Percentiles rank a stretch among this genome's conserved stretches.
Conservation (phyloP, 352 stramenopile genomes). For the Phytopythium aichiense region DNA sequence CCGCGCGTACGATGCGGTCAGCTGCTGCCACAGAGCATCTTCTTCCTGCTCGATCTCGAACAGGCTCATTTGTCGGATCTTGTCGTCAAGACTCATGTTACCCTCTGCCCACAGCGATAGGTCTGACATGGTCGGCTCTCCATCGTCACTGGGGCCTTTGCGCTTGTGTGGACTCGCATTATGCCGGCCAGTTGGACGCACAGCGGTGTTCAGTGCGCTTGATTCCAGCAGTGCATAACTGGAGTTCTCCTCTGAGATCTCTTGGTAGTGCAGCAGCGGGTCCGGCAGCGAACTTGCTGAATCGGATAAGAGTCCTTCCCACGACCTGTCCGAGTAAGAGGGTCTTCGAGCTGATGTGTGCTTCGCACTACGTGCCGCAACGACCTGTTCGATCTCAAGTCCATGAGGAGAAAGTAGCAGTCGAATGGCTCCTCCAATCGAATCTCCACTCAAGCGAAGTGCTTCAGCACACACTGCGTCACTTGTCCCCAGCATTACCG, state of each 20-base stretch:
- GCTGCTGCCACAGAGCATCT: slow-evolving; percentile 43
- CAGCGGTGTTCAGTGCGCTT: slow-evolving; percentile 26
- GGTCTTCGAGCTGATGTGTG: neutral
- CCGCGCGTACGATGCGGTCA: slow-evolving; percentile 59
- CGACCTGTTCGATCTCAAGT: slow-evolving; percentile 23
- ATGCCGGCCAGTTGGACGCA: slow-evolving; percentile 18
- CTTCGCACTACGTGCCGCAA: neutral
- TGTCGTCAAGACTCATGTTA: slow-evolving; percentile 56
- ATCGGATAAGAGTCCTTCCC: neutral
- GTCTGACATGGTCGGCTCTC: slow-evolving; percentile 24
- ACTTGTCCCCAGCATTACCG: slow-evolving; percentile 39
- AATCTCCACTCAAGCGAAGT: slow-evolving; percentile 45
- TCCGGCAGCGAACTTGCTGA: neutral
- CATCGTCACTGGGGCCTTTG: slow-evolving; percentile 26
- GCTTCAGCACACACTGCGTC: slow-evolving; percentile 55
- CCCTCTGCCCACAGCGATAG: slow-evolving; percentile 68
- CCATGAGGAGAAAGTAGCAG: slow-evolving; percentile 47
- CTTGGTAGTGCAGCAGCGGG: slow-evolving; percentile 49
- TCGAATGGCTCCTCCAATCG: slow-evolving; percentile 43
- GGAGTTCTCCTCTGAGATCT: slow-evolving; percentile 74
- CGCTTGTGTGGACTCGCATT: slow-evolving; percentile 39
- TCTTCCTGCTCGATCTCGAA: slow-evolving; percentile 71
- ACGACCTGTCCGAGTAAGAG: neutral
- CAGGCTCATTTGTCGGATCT: slow-evolving; percentile 47
- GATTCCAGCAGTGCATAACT: slow-evolving; percentile 71